phyloP scores from a whole-genome alignment of 2,329 filamentous ascomycete genomes.

The Diatrype stigma region DNA sequence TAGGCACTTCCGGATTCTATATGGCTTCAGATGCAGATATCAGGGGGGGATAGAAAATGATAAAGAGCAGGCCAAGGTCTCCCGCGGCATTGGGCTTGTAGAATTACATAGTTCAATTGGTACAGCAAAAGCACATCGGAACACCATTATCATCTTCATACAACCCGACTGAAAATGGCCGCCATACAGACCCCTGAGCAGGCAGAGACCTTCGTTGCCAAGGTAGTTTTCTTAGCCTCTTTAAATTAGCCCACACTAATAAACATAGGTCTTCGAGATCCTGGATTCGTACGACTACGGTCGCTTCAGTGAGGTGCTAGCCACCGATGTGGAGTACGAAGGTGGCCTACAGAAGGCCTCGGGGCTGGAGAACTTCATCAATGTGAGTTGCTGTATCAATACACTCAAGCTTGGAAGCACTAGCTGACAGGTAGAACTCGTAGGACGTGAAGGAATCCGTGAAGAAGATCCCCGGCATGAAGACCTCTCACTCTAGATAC shows the following conservation, averaged over 20 bases:
- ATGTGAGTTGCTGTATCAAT: background rate
- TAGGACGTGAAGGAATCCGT: background rate
- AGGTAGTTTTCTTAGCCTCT: background rate
- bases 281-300: conserved; percentile 3
- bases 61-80: no score
- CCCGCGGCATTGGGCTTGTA: no score
- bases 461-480: conserved; percentile 1
- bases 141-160: no score
- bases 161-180: background rate
- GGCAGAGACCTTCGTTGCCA: conserved; percentile 1
- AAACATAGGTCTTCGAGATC: background rate
- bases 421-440: no score
- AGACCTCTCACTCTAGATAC: conserved; percentile 1
- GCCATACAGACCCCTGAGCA: background rate
- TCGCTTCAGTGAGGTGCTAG: conserved; percentile 1
- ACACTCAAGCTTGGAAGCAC: no score
- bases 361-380: conserved; percentile 1
- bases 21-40: background rate
- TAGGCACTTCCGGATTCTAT: background rate
- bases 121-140: no score
- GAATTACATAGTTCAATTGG: no score
- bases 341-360: background rate
- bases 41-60: no score
- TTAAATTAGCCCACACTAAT: no score
- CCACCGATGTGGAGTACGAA: conserved; percentile 1